Evolutionary conservation across 805 yeast species (phyloP), one percentile per base, ranked within the genome.

Genomic region (Brettanomyces sp.): DNA sequence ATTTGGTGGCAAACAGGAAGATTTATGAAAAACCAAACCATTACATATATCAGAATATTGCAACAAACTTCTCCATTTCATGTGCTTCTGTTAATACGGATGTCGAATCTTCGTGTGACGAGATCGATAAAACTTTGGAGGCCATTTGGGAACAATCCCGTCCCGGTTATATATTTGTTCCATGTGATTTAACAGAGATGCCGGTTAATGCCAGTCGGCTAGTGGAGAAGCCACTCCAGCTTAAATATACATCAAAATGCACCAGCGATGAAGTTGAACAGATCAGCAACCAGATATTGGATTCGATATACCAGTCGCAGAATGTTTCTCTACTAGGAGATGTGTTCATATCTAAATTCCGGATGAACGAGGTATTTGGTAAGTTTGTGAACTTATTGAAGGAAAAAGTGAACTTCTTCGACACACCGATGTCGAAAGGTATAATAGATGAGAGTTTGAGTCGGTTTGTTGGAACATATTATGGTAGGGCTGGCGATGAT

Each of bases 131-230:
- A 14, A 86, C 85, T 4, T 73, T 90, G 45, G 58, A 60, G 37
- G 67, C 73, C 22, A 75, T 86, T 42, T 69, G 77, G 59, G 67
- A 60, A 39, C 68, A 74, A 42, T 77, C 82, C 21, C 77, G 86
- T 61, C 97, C 97, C 0, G 96, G 95, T 5, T 88, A 85, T 56
- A 60, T 90, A 41, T 87, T 79, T 58, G 64, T 90, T 41, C 96
- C 96, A 1, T 67, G 76, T 41, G 93, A 89, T 60, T 59, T 85
- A 53, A 71, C 80, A 7, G 66, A 62, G 79, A 80, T 60, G 85
- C 41, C 54, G 14, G 68, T 78, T 49, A 63, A 67, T 8, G 49
- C 65, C n/a, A 40, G 47, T 2, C 62, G 67, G 44, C 64, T 80
- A 37, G 22, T 13, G 13, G 49, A 58, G 6, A 52, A 50, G 5